Evolutionary conservation across 169 alveolate genomes (phyloP).

Genomic region (Eimeria sp.): DNA sequence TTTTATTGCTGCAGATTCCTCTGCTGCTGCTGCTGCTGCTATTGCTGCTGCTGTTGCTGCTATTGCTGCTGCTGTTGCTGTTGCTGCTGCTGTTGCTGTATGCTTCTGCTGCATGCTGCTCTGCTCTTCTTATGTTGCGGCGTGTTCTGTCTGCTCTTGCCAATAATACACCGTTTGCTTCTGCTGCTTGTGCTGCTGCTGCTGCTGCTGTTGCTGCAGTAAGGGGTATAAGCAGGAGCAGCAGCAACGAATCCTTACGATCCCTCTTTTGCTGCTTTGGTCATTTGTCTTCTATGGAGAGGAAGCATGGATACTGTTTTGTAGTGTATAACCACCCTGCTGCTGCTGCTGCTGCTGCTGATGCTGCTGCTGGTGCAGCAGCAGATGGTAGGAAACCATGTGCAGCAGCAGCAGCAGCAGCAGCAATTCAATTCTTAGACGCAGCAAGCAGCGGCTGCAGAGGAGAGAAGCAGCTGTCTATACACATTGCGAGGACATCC

Average conservation of each 20-base stretch:
- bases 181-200: constrained; percentile 30
- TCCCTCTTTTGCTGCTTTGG: constrained; percentile 16
- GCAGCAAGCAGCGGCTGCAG: constrained; percentile 49
- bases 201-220: constrained; percentile 24
- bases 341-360: background rate
- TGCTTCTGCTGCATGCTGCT: background rate
- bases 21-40: constrained; percentile 1
- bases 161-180: background rate
- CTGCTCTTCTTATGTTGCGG: background rate
- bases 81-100: background rate
- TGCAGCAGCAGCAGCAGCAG: constrained; percentile 3
- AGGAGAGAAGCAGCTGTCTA: background rate
- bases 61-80: background rate
- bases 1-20: too few species aligned
- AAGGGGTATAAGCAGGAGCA: constrained; percentile 53
- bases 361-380: too few species aligned
- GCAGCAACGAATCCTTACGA: background rate
- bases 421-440: constrained; percentile 18
- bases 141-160: background rate
- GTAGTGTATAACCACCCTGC: constrained; percentile 15
- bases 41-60: background rate
- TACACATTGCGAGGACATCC: constrained; percentile 10
- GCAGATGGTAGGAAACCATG: too few species aligned
- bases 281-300: background rate
- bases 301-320: constrained; percentile 33